These are phyloP conservation scores for Arthrobotrys entomopaga DNA, from an alignment of 2,329 filamentous ascomycete species.

Conservation along the genomic window DNA sequence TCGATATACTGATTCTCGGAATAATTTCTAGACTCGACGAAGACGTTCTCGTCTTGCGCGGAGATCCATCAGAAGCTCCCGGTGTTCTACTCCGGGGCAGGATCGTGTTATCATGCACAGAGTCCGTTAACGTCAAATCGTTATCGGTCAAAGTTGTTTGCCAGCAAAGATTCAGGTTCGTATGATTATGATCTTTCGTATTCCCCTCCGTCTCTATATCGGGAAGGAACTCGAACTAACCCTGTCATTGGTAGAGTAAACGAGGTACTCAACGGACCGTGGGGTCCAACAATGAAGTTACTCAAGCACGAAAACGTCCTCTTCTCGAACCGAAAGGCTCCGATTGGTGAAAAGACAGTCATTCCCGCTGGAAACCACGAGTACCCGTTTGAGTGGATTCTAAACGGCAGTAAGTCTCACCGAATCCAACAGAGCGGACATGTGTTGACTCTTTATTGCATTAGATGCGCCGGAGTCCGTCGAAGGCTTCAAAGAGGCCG, in stretches of 20 bases:
- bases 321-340: slow-evolving; percentile 63
- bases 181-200: slow-evolving; percentile 58
- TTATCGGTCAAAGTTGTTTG: slow-evolving; percentile 77
- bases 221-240: slow-evolving; percentile 64
- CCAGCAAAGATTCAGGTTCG: slow-evolving; percentile 75
- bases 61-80: slow-evolving; percentile 77
- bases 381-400: slow-evolving; percentile 79
- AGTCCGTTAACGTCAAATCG: slow-evolving; percentile 76
- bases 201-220: not conserved
- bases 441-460: slow-evolving; percentile 12
- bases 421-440: slow-evolving; percentile 58
- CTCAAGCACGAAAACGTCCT: slow-evolving; percentile 77
- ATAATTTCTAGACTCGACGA: slow-evolving; percentile 72
- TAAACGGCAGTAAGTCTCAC: slow-evolving; percentile 71
- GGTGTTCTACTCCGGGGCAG: slow-evolving; percentile 79
- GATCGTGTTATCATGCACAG: slow-evolving; percentile 77
- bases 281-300: slow-evolving; percentile 69
- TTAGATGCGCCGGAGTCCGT: slow-evolving; percentile 77
- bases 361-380: slow-evolving; percentile 82
- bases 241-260: slow-evolving; percentile 61
- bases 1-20: slow-evolving; percentile 25
- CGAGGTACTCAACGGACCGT: slow-evolving; percentile 69
- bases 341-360: slow-evolving; percentile 67
- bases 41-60: slow-evolving; percentile 81
- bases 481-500: slow-evolving; percentile 86